Conservation (phyloP, 768 basidiomycete genomes). For the Pleurotus giganteus region DNA sequence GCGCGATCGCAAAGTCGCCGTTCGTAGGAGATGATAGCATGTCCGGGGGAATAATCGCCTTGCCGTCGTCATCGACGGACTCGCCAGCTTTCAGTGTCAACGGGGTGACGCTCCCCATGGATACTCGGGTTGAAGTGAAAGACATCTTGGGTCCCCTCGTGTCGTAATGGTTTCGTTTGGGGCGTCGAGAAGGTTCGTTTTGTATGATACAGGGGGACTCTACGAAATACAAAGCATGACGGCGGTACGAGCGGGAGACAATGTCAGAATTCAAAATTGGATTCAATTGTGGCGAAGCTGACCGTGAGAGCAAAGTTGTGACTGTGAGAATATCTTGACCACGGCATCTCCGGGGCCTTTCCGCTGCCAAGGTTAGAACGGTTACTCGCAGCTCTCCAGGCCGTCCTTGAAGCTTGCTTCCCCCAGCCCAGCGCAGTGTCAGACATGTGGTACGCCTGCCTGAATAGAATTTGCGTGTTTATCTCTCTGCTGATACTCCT, state of each 20-base stretch:
- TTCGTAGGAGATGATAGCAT: conserved; percentile 7
- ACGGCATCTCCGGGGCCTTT: no score
- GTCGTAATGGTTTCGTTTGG: background rate
- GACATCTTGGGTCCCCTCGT: background rate
- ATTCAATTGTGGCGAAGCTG: no score
- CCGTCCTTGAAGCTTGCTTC: no score
- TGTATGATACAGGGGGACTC: background rate
- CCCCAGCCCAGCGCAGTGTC: no score
- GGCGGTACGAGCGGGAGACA: conserved; percentile 12
- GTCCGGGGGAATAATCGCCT: conserved; percentile 8
- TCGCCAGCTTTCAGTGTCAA: conserved; percentile 4
- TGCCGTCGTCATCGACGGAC: conserved; percentile 5
- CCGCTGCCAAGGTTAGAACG: no score
- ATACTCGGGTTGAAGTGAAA: background rate
- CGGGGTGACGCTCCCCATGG: background rate
- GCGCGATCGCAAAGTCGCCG: conserved; percentile 5
- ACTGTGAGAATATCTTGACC: background rate
- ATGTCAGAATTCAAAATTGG: no score
- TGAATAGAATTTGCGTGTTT: no score
- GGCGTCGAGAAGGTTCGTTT: background rate
- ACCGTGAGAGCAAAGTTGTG: background rate
- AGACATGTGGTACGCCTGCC: no score
- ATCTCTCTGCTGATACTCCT: no score
- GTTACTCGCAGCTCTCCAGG: no score
- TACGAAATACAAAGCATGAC: background rate